Base-by-base conservation (phyloP, 1,284 basidiomycete genomes). In the Ceratorhiza oryzae-sativae region DNA sequence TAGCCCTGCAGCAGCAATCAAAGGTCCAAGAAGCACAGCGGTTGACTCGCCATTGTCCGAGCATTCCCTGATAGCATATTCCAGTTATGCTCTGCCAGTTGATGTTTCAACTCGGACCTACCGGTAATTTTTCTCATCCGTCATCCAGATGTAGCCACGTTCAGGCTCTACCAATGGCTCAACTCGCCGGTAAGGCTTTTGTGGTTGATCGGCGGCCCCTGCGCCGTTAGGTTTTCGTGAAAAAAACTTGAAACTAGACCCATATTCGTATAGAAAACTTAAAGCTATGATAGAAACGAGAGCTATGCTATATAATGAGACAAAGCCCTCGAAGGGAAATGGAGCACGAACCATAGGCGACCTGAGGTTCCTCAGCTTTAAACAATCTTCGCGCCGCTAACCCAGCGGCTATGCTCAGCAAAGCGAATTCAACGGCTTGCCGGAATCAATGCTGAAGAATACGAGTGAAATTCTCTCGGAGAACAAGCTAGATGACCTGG, bases 41-140 rank as follows among this genome's bases (percentile, higher is more conserved):
- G 91, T 94, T 73, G 93, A 82, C 30, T 90, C 88, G 3, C 94
- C 94, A 78, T 96, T 94, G 79, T 95, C 94, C 9, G 86, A 81
- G 58, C 90, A 91, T 72, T 92, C 88, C 76, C 93, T 94, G 49
- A 51, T 20, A 58, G 46, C 61, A 6, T 49, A 73, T 45, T 48
- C 27, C 68, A 27, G 59, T 18, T 32, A 15, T 41, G 36, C 41
- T 18, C 5, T 3, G 39, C n/a, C n/a, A n/a, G n/a, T n/a, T n/a
- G n/a, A n/a, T n/a, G n/a, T n/a, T n/a, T n/a, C n/a, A n/a, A n/a
- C n/a, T n/a, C n/a, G n/a, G n/a, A n/a, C 82, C 34, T 74, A 90
- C 91, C 91, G 84, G 77, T 92, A 94, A 77, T 93, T 92, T 79
- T 92, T 92, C 0, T 90, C 90, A 9, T 93, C 91, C n/a, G 92